Evolutionary conservation across 129 eudicot species (phyloP).

Genomic region (Artemisia annua): DNA sequence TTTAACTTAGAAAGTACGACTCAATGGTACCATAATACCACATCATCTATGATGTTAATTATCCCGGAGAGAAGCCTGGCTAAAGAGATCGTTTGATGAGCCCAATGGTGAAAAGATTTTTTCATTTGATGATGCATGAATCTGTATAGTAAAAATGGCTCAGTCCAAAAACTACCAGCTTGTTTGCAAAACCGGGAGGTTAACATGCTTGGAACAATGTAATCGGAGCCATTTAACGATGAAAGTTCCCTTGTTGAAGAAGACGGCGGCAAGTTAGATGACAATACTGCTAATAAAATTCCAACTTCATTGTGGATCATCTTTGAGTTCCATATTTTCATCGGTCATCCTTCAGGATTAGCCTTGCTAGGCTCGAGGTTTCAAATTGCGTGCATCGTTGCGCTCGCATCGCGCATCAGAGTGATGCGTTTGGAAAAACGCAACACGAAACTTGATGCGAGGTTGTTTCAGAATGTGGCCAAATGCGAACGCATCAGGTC

Average conservation of each 20-base stretch:
- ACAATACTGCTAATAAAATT: constrained; percentile 27
- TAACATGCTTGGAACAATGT: constrained; percentile 12
- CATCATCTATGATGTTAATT: constrained; percentile 24
- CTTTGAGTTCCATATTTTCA: background rate
- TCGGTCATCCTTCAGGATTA: background rate
- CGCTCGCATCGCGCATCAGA: too few relatives aligned
- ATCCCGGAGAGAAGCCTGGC: constrained; percentile 8
- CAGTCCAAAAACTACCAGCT: constrained; percentile 8
- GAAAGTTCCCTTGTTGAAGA: constrained; percentile 25
- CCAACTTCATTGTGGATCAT: constrained; percentile 19
- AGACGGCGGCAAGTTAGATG: constrained; percentile 21
- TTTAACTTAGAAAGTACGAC: background rate
- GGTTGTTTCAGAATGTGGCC: too few relatives aligned
- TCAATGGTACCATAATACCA: constrained; percentile 23
- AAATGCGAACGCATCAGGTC: too few relatives aligned
- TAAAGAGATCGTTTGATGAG: constrained; percentile 8
- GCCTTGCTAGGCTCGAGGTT: background rate
- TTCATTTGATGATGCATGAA: constrained; percentile 19
- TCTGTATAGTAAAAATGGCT: constrained; percentile 12
- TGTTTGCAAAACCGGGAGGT: background rate
- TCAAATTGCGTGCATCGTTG: too few relatives aligned
- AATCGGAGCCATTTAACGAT: constrained; percentile 11
- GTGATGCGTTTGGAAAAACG: too few relatives aligned
- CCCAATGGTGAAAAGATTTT: constrained; percentile 21
- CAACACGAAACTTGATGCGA: too few relatives aligned